Conservation (phyloP, 441 rosid genomes). For the Manihot esculenta region DNA sequence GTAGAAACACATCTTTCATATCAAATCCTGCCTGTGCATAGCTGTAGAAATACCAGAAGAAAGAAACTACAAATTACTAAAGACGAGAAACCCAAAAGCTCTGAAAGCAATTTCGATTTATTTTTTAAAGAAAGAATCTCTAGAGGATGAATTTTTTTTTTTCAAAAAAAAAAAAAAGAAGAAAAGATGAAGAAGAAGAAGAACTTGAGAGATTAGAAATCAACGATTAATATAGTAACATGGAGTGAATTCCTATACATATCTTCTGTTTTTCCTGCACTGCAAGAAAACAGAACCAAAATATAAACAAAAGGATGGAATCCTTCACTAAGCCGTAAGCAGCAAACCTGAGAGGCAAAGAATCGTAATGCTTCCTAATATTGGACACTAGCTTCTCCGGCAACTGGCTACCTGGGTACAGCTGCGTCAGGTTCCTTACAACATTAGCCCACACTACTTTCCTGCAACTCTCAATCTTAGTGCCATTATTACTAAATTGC, state of each 20-base stretch:
- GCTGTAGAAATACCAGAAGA: slow-evolving; percentile 36
- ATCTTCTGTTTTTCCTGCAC: slow-evolving; percentile 9
- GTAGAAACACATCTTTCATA: slow-evolving; percentile 91
- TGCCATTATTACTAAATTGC: slow-evolving; percentile 6
- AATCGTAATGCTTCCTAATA: slow-evolving; percentile 91
- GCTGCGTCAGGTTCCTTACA: slow-evolving; percentile 79
- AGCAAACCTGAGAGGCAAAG: slow-evolving; percentile 80
- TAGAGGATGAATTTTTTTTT: too few relatives aligned
- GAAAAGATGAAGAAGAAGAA: neutral
- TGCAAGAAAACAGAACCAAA: slow-evolving; percentile 17
- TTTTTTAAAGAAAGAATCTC: neutral
- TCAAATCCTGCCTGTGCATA: slow-evolving; percentile 88
- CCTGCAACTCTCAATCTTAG: slow-evolving; percentile 50
- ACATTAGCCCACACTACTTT: slow-evolving; percentile 87
- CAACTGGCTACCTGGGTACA: slow-evolving; percentile 90
- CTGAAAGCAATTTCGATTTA: neutral
- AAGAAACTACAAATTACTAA: neutral
- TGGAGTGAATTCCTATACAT: too few relatives aligned
- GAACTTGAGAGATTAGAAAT: neutral
- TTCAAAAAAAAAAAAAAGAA: too few relatives aligned
- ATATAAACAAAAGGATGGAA: slow-evolving; percentile 1
- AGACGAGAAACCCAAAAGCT: neutral
- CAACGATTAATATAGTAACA: neutral
- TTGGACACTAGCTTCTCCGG: slow-evolving; percentile 95
- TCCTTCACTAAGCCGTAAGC: neutral